These are phyloP conservation scores for Lentinula novae-zelandiae DNA, from an alignment of 1,284 basidiomycete genomes.

Conservation along the genomic window DNA sequence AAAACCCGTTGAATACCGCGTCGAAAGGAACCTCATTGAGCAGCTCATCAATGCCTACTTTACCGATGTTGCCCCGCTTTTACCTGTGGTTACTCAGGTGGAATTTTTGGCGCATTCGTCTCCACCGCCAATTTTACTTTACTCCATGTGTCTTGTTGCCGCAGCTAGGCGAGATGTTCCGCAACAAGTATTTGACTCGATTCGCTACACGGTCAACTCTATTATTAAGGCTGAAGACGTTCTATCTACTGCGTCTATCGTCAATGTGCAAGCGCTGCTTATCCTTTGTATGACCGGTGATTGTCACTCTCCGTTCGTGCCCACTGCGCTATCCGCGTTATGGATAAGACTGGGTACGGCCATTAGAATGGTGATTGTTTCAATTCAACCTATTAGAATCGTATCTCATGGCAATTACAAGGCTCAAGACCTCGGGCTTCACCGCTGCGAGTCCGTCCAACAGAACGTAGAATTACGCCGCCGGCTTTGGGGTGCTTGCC, in stretches of 20 bases:
- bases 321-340: constrained; percentile 70
- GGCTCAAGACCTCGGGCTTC: constrained; percentile 92
- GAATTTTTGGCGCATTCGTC: constrained; percentile 80
- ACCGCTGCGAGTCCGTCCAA: constrained; percentile 80
- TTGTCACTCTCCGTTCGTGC: constrained; percentile 76
- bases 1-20: constrained; percentile 61
- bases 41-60: constrained; percentile 91
- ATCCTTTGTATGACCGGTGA: constrained; percentile 81
- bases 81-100: constrained; percentile 83
- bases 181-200: constrained; percentile 77
- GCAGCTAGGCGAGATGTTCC: constrained; percentile 84
- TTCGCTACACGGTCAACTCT: constrained; percentile 81
- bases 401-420: constrained; percentile 25
- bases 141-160: constrained; percentile 90
- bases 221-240: constrained; percentile 90
- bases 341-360: constrained; percentile 78
- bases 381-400: neutral
- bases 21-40: constrained; percentile 79
- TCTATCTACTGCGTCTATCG: constrained; percentile 80
- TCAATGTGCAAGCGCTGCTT: constrained; percentile 87
- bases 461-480: constrained; percentile 79
- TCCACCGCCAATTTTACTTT: constrained; percentile 80
- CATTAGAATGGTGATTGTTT: constrained; percentile 73
- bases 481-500: constrained; percentile 87
- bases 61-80: constrained; percentile 75